Evolutionary conservation across 306 rosid species (phyloP).

Genomic region (Fragaria ananassa): DNA sequence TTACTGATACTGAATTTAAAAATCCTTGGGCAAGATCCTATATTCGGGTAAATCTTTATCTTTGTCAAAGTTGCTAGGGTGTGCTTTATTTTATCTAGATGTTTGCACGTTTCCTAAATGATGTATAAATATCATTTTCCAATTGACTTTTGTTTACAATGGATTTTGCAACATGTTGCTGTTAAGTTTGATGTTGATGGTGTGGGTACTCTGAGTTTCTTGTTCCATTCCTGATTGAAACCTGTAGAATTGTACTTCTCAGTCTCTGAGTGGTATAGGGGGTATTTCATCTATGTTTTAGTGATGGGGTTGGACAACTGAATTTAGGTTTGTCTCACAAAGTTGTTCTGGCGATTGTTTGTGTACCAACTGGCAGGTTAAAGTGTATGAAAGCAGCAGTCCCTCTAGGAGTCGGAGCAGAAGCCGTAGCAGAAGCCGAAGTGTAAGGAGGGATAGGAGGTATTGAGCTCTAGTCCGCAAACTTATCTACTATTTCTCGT

Average conservation of each 20-base stretch:
- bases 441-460: slow-evolving; percentile 67
- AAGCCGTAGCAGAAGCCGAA: slow-evolving; percentile 73
- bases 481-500: background rate
- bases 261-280: no score
- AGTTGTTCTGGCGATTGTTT: slow-evolving; percentile 17
- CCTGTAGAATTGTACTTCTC: no score
- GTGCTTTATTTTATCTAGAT: background rate
- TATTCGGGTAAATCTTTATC: slow-evolving; percentile 60
- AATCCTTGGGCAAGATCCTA: slow-evolving; percentile 96
- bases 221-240: no score
- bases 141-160: no score
- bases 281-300: background rate
- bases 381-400: slow-evolving; percentile 64
- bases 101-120: background rate
- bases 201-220: no score
- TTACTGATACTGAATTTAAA: slow-evolving; percentile 92
- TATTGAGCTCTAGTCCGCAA: slow-evolving; percentile 14
- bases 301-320: background rate
- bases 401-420: slow-evolving; percentile 85
- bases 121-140: no score
- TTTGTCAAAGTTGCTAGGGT: background rate
- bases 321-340: background rate
- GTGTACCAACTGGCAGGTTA: slow-evolving; percentile 51
- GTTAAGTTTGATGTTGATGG: no score
- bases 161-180: no score